Conservation (phyloP, 2,329 filamentous ascomycete species). For the Raffaelea arxii region DNA sequence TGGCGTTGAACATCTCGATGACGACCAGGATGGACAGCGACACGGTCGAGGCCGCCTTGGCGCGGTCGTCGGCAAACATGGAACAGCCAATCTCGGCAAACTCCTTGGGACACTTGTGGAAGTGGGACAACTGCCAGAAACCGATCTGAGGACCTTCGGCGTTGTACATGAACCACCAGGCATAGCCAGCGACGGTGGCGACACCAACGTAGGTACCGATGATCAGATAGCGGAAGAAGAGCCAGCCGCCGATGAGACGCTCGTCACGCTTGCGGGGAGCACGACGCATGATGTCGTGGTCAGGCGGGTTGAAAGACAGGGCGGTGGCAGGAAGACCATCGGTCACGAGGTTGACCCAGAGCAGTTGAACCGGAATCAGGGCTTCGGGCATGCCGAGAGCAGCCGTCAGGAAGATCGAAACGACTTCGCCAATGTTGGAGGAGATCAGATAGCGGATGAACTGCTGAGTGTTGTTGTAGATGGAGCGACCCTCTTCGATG, state of each 20-base stretch:
- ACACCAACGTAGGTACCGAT: slow-evolving; percentile 92
- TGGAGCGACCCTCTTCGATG: slow-evolving; percentile 92
- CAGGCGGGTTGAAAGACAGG: slow-evolving; percentile 95
- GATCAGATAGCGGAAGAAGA: slow-evolving; percentile 95
- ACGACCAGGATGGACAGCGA: slow-evolving; percentile 88
- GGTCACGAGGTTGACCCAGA: slow-evolving; percentile 98
- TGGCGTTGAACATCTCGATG: slow-evolving; percentile 98
- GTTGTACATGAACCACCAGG: slow-evolving; percentile 99
- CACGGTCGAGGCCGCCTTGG: slow-evolving; percentile 85
- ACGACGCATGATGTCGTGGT: slow-evolving; percentile 95
- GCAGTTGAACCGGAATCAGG: slow-evolving; percentile 88
- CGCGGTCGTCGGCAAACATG: slow-evolving; percentile 81
- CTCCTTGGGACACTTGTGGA: slow-evolving; percentile 80
- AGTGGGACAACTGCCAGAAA: slow-evolving; percentile 82
- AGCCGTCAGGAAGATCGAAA: slow-evolving; percentile 96
- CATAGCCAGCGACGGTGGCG: slow-evolving; percentile 92
- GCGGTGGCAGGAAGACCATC: slow-evolving; percentile 95
- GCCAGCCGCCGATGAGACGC: slow-evolving; percentile 83
- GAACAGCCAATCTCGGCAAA: slow-evolving; percentile 86
- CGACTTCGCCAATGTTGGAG: slow-evolving; percentile 97
- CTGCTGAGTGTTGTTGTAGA: slow-evolving; percentile 99
- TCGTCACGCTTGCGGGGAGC: slow-evolving; percentile 88
- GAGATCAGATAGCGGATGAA: slow-evolving; percentile 99
- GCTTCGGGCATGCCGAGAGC: slow-evolving; percentile 96
- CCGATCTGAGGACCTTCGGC: slow-evolving; percentile 78